Base-by-base conservation (phyloP, 2,329 filamentous ascomycete species). In the Emericellopsis cladophorae region DNA sequence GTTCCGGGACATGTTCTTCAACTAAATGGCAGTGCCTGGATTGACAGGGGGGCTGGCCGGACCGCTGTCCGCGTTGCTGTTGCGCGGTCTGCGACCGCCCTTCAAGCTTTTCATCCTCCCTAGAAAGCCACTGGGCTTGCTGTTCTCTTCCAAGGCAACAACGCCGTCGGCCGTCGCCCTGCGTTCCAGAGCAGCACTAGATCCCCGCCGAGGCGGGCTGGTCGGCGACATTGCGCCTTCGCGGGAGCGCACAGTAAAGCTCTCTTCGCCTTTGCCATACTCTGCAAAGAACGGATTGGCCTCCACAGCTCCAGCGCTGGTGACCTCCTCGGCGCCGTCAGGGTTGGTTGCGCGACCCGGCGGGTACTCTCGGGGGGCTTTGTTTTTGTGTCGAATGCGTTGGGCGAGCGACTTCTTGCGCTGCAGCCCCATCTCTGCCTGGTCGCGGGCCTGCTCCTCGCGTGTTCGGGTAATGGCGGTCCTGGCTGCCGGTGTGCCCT, bases 401-500 rank as follows among this genome's bases (percentile, higher is more conserved):
- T 95, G 88, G 3, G 88, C 92, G 45, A 98, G 70, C 23, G 89
- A 95, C 68, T 95, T 95, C 72, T 95, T 96, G 45, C 92, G 80
- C 49, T 82, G 79, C 34, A 98, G 62, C 3, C 40, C 40, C 7
- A 65, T 64, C 18, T 71, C 61, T 41, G 65, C 55, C 43, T 74
- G 72, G 36, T 81, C 74, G 15, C 71, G 73, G 7, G 69, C 72
- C 45, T 84, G 62, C 51, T 80, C 87, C 26, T 74, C 81, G 52
- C 90, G 76, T 39, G 78, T 78, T 45, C 82, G 79, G 56, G 85
- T 76, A 41, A 95, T 85, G 15, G 83, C 85, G 7, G 79, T 75
- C 50, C 79, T 79, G 23, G 89, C 84, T 23, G 89, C 92, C 12
- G 92, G 90, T 2, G 92, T 84, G 31, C 92, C 92, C 53, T 98